These are phyloP conservation scores for Arctium minus DNA, from an alignment of 129 eudicot species.

Conservation along the genomic window DNA sequence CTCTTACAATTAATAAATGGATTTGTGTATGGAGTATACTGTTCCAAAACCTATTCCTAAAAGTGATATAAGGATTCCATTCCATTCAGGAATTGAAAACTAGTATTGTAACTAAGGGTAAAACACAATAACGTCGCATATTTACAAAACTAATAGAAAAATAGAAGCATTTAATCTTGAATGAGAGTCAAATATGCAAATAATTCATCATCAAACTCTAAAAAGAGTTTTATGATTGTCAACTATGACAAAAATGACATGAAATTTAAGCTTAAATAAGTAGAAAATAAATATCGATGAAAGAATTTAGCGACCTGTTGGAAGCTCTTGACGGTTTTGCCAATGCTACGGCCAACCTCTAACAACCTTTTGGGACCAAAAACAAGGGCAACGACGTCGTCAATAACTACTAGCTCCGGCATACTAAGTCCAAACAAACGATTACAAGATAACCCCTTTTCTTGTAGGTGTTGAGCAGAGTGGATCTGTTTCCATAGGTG, in stretches of 20 bases:
- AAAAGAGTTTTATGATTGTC: background rate
- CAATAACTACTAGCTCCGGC: slow-evolving; percentile 92
- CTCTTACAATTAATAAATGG: background rate
- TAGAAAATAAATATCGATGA: too few relatives aligned
- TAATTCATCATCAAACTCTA: background rate
- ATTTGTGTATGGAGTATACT: background rate
- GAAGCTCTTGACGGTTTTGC: slow-evolving; percentile 92
- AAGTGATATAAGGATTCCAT: background rate
- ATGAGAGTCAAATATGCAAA: background rate
- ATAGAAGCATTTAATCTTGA: background rate
- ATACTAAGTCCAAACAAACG: slow-evolving; percentile 89
- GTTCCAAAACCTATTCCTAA: background rate
- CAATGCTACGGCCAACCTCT: slow-evolving; percentile 83
- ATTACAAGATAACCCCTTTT: slow-evolving; percentile 48
- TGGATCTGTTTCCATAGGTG: too few relatives aligned
- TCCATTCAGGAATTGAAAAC: background rate
- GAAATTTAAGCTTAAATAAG: background rate
- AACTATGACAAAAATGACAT: background rate
- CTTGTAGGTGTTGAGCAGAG: background rate
- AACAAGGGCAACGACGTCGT: slow-evolving; percentile 79
- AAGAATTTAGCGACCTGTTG: slow-evolving; percentile 57
- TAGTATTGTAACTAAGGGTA: background rate
- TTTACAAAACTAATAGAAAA: background rate
- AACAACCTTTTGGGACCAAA: slow-evolving; percentile 92
- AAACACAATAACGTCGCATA: background rate